A percentile compares a stretch with the other conserved stretches of the same genome.
Conservation (phyloP, 768 basidiomycete species). For the Podaxis carcinomalis region DNA sequence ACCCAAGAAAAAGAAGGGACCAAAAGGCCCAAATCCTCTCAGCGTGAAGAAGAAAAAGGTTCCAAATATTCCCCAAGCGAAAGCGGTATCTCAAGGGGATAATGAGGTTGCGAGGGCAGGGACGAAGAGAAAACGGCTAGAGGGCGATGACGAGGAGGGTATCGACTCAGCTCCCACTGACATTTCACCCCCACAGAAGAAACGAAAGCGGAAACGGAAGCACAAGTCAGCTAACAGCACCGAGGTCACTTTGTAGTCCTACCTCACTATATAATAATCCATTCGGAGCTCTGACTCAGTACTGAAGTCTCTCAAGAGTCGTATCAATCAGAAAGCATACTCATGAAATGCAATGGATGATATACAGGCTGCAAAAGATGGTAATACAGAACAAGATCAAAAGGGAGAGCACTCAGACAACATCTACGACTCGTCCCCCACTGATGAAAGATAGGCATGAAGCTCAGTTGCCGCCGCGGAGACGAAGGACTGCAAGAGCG, state of each 20-base stretch:
- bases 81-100: constrained; percentile 18
- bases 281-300: too few species aligned
- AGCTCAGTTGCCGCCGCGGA: constrained; percentile 62
- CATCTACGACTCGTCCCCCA: too few species aligned
- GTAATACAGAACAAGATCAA: neutral
- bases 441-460: too few species aligned
- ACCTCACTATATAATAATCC: too few species aligned
- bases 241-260: too few species aligned
- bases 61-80: constrained; percentile 29
- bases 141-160: constrained; percentile 14
- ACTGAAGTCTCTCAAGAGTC: too few species aligned
- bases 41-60: constrained; percentile 85
- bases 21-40: constrained; percentile 89
- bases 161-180: neutral
- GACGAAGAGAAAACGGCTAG: constrained; percentile 24
- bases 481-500: constrained; percentile 52
- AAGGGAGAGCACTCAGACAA: neutral
- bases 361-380: too few species aligned
- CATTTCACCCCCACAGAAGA: neutral
- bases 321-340: too few species aligned
- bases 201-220: constrained; percentile 20
- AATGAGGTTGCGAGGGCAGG: constrained; percentile 15
- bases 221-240: constrained; percentile 4
- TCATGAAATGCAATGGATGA: too few species aligned
- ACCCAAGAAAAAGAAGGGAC: constrained; percentile 60